phyloP scores from a whole-genome alignment of 192 early-diverging fungal genomes.

The Glomus cerebriforme region DNA sequence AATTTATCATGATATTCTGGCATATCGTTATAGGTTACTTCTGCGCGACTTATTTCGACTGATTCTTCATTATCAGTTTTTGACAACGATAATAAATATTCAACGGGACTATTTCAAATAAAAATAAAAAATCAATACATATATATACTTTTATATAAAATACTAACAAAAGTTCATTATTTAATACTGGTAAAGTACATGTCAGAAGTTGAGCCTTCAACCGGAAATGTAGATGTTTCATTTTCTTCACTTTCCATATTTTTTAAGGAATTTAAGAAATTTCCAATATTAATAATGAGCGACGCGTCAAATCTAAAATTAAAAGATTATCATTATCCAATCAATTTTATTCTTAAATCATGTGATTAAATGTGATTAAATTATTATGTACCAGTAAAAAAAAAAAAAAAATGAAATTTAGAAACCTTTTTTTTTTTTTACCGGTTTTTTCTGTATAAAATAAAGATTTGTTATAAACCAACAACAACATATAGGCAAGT shows the following conservation, averaged over 20 bases:
- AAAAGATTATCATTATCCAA: too few species aligned
- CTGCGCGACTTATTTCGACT: neutral
- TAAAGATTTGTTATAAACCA: neutral
- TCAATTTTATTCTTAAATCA: too few species aligned
- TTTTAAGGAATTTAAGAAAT: neutral
- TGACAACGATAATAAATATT: neutral
- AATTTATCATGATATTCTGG: constrained; percentile 38
- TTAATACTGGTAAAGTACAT: neutral
- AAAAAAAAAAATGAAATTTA: too few species aligned
- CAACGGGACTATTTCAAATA: neutral
- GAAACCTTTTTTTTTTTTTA: too few species aligned
- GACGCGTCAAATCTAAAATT: neutral
- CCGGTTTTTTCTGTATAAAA: too few species aligned
- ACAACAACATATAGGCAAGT: neutral
- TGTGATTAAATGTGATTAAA: too few species aligned
- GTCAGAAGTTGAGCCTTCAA: neutral
- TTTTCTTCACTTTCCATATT: neutral
- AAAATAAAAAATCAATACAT: neutral
- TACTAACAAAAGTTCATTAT: neutral
- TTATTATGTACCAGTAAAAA: too few species aligned
- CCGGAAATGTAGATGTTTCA: neutral
- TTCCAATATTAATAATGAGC: neutral
- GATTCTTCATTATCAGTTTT: neutral
- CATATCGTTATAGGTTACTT: neutral
- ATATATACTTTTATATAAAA: neutral